Conservation (phyloP, 768 basidiomycete genomes). For the Kwoniella newhampshirensis region DNA sequence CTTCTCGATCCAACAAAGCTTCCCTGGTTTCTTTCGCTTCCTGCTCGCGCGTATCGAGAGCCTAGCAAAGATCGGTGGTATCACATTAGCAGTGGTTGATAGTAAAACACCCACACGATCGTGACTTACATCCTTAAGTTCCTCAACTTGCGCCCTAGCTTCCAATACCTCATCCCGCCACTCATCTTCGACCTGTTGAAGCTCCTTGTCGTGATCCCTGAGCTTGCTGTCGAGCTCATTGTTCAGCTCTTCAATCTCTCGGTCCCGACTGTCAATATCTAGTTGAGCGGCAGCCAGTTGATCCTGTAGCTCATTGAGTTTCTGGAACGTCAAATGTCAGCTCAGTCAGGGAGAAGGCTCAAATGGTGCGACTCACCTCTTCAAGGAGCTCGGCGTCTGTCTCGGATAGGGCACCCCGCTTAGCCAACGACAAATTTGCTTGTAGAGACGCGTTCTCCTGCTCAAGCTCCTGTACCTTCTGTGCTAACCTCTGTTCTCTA, state of each 20-base stretch:
- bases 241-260: conserved; percentile 77
- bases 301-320: conserved; percentile 47
- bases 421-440: conserved; percentile 36
- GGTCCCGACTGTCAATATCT: conserved; percentile 73
- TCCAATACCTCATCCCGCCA: conserved; percentile 88
- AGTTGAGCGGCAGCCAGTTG: conserved; percentile 59
- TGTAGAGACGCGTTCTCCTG: conserved; percentile 39
- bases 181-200: conserved; percentile 66
- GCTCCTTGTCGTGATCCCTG: conserved; percentile 47
- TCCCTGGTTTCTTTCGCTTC: conserved; percentile 41
- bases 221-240: conserved; percentile 66
- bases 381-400: conserved; percentile 33
- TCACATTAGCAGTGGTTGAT: neutral
- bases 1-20: conserved; percentile 65
- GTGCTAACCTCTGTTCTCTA: conserved; percentile 57
- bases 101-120: neutral
- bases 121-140: conserved; percentile 56
- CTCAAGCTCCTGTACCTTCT: conserved; percentile 58
- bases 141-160: conserved; percentile 72
- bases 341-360: neutral
- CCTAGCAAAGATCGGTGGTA: conserved; percentile 6
- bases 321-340: conserved; percentile 25
- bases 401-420: conserved; percentile 46
- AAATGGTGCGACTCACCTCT: conserved; percentile 27
- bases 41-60: conserved; percentile 31